Conservation (phyloP, 2,329 filamentous ascomycete species). For the Sporothrix luriei region DNA sequence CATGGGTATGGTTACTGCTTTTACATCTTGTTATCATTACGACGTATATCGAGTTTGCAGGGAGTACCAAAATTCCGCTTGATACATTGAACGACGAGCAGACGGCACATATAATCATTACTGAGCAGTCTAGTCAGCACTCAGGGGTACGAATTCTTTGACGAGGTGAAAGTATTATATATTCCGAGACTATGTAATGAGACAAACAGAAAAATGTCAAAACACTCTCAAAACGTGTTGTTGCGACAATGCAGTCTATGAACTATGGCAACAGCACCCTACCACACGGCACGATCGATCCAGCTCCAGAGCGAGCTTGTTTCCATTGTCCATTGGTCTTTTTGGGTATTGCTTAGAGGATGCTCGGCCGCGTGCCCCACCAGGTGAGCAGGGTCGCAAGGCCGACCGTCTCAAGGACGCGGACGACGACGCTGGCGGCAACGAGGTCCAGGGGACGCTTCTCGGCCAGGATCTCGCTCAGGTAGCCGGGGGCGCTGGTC, state of each 20-base stretch:
- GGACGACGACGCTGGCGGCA: constrained; percentile 79
- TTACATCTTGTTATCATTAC: constrained; percentile 21
- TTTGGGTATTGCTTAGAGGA: constrained; percentile 69
- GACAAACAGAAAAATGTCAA: constrained; percentile 10
- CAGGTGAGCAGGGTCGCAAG: constrained; percentile 90
- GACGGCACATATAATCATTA: not conserved
- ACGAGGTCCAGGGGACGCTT: constrained; percentile 90
- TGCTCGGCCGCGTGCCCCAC: constrained; percentile 96
- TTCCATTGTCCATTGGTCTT: not conserved
- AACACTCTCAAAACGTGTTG: not conserved
- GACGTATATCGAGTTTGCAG: constrained; percentile 29
- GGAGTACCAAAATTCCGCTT: constrained; percentile 26
- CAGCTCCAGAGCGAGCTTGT: not conserved
- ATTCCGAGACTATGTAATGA: constrained; percentile 21
- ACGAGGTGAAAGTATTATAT: constrained; percentile 1
- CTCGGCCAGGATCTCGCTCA: constrained; percentile 85
- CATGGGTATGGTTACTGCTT: constrained; percentile 24
- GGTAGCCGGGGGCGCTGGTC: constrained; percentile 84
- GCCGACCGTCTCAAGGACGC: constrained; percentile 89
- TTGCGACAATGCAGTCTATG: constrained; percentile 19
- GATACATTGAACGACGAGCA: not conserved
- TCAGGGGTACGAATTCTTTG: not conserved
- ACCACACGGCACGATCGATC: too few relatives aligned
- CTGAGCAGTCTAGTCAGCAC: too few relatives aligned
- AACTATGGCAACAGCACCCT: constrained; percentile 12